A percentile compares a stretch with the other conserved stretches of the same genome.
phyloP scores from a whole-genome alignment of 2,329 filamentous ascomycete species.

The Neurospora crassa region DNA sequence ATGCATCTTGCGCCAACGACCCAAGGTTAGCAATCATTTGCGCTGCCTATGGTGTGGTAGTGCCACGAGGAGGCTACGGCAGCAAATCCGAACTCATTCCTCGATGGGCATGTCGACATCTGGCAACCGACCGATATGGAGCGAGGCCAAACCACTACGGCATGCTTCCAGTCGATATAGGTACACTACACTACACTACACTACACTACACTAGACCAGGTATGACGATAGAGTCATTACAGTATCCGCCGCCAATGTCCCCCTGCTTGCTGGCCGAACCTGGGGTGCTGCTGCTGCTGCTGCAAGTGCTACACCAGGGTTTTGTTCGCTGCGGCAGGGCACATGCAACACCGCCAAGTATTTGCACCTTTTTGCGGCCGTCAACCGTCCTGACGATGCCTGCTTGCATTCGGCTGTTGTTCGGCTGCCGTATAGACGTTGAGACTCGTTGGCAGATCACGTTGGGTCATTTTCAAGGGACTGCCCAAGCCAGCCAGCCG shows the following conservation, averaged over 20 bases:
- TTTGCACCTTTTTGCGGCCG: not conserved
- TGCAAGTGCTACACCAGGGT: not conserved
- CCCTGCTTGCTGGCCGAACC: not conserved
- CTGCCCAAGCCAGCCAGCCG: not conserved
- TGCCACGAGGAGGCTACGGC: not conserved
- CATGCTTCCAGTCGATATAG: not conserved
- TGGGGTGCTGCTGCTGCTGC: not conserved
- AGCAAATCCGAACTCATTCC: not conserved
- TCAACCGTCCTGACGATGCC: not conserved
- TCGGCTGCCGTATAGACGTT: not conserved
- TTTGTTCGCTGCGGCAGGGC: not conserved
- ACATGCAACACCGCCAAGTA: not conserved
- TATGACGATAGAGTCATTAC: not conserved
- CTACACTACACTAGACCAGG: not conserved
- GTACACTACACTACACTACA: not conserved
- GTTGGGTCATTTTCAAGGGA: conserved; percentile 4
- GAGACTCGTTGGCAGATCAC: conserved; percentile 7
- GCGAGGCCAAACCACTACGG: not conserved
- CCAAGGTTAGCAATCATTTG: not conserved
- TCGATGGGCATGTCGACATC: not conserved
- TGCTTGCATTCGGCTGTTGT: not conserved
- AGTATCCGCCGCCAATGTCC: not conserved
- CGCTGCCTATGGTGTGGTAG: not conserved
- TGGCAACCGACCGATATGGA: not conserved
- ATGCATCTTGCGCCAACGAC: not conserved